Base-by-base conservation (phyloP, 768 basidiomycete genomes). In the Phaeotremella fagi region DNA sequence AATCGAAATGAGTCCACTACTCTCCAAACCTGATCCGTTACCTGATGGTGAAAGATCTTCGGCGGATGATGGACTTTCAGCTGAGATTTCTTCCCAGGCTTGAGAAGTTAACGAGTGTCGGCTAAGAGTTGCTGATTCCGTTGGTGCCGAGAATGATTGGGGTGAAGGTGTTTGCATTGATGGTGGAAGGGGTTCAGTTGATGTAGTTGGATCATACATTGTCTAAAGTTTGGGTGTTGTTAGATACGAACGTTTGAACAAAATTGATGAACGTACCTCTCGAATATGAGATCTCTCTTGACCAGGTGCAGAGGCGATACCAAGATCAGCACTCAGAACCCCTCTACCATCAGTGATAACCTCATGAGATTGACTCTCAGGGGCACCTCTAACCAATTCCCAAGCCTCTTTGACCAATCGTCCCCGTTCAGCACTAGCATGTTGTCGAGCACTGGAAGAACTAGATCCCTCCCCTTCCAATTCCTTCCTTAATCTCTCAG, bases 331-430 rank as follows among this genome's bases (percentile, higher is more conserved):
- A 16, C 22, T 38, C 26, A 54, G 65, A 3, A 59, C 54, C 14
- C 61, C 68, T 35, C 64, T 59, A 2, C 22, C 58, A 52, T 70
- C 68, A 15, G 61, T 52, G 6, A 50, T 54, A 2, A 51, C 49
- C 14, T 48, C 54, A 14, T 45, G 26, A 11, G 33, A 48, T 33
- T 46, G 28, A 22, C 26, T 49, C 48, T 49, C 29, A 0, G 50
- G 24, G 3, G 14, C 26, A 25, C 50, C 59, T 38, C 60, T 63
- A 29, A 74, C 67, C 50, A 74, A 50, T 53, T 74, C 70, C 72
- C 72, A 74, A 46, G 72, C 72, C 38, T 74, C 71, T 44, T 67
- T 70, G 15, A 74, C 68, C 45, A 64, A 66, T 37, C 55, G n/a
- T n/a, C 57, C 70, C 49, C 60, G 42, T 50, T 67, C 63, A 25